Base-by-base conservation (phyloP, 2,329 filamentous ascomycete genomes). In the Ophiostoma sp. region DNA sequence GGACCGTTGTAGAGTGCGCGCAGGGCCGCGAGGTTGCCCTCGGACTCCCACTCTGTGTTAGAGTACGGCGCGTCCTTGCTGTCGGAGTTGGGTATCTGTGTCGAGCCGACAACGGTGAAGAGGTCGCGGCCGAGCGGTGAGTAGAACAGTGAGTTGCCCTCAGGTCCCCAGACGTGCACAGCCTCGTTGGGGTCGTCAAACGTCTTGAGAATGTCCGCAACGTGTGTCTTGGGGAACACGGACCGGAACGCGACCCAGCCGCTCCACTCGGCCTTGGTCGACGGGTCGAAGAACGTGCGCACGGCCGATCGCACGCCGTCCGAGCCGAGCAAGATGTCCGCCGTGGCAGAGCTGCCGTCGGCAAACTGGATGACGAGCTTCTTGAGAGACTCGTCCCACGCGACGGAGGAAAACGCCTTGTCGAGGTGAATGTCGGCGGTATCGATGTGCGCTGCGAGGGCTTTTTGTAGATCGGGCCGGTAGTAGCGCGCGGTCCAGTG, bases 221-320 rank as follows among this genome's bases (percentile, higher is more conserved):
- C 75, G 70, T 79, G 74, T 0, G 77, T 77, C 1, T 74, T 72
- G 64, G 80, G 78, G 52, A 82, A 82, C 0, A 81, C 81, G 12
- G 81, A 79, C 12, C 81, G 77, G 67, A 81, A 78, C 6, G 79
- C 77, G 5, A 81, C 76, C 75, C 79, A 79, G 4, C 81, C 80
- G 5, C 78, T 82, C 76, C 80, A 81, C 5, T 70, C 73, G 0
- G 81, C 74, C 14, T 74, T 73, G 12, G 80, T 77, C 0, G 76
- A 73, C 0, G 80, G 79, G 1, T 81, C 76, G 66, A 84, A 81
- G n/a, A 79, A 78, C 38, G 74, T 75, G 12, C 78, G 76, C 38
- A 83, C 78, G 2, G 77, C 75, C 27, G 82, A 84, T 72, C 82
- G 81, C 64, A 85, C 81, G 52, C 84, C 84, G 73, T 86, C 83